Percentiles rank a stretch among this genome's conserved stretches.
Evolutionary conservation across 2,329 filamentous ascomycete genomes (phyloP).

Genomic region (Zymoseptoria pseudotritici): DNA sequence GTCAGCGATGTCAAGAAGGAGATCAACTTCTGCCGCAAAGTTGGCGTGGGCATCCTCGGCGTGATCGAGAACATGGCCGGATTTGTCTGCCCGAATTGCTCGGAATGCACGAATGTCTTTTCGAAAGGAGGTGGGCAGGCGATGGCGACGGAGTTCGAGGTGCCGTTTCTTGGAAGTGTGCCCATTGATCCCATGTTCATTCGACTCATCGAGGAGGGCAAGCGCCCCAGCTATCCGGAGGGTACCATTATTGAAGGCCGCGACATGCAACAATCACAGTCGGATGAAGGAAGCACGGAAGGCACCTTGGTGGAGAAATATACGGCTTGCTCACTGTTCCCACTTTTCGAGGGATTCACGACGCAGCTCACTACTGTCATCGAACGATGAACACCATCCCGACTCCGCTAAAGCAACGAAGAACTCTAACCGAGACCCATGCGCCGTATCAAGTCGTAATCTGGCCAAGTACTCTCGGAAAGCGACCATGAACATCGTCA

Average conservation of each 20-base stretch:
- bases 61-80: slow-evolving; percentile 97
- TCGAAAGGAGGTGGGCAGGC: slow-evolving; percentile 80
- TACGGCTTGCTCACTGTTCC: slow-evolving; percentile 59
- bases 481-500: too few relatives aligned
- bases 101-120: slow-evolving; percentile 88
- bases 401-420: not conserved
- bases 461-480: too few relatives aligned
- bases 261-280: slow-evolving; percentile 31
- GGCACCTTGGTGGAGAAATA: slow-evolving; percentile 62
- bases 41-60: slow-evolving; percentile 68
- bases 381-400: slow-evolving; percentile 10
- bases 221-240: slow-evolving; percentile 59
- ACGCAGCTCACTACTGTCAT: slow-evolving; percentile 20
- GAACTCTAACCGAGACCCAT: too few relatives aligned
- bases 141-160: slow-evolving; percentile 80
- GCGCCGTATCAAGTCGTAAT: too few relatives aligned
- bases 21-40: slow-evolving; percentile 86
- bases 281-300: slow-evolving; percentile 26
- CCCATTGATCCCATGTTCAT: slow-evolving; percentile 93
- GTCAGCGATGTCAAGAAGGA: slow-evolving; percentile 93
- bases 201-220: slow-evolving; percentile 69
- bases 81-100: slow-evolving; percentile 69
- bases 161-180: slow-evolving; percentile 76
- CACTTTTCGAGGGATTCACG: slow-evolving; percentile 59
- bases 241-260: slow-evolving; percentile 57